Base-by-base conservation (phyloP, 2,329 filamentous ascomycete species). In the Botrytis cinerea region DNA sequence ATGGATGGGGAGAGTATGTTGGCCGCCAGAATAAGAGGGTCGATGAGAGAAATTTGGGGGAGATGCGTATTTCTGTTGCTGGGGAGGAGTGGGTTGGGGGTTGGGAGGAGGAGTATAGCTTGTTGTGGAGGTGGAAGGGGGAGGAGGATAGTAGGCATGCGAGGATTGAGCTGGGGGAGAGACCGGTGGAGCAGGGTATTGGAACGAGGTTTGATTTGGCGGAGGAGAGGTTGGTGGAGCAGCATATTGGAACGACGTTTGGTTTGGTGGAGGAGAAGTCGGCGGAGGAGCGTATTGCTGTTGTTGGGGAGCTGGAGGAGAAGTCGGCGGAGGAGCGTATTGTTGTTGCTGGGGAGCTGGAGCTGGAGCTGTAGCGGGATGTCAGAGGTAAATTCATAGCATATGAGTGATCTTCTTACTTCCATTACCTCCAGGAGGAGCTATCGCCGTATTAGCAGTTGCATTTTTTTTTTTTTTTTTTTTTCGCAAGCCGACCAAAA, bases 141-240 rank as follows among this genome's bases (percentile, higher is more conserved):
- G 81, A 45, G 81, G 81, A 46, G 81, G 80, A 59, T 81, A 82
- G 72, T 76, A 80, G 61, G 69, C 62, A n/a, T 78, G 76, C 40
- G 72, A 70, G 16, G 78, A 75, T 69, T 80, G 80, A 20, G 74
- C 77, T 73, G 78, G 79, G 57, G 80, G 77, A 18, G 79, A 79
- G 7, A 77, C 77, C 22, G 79, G 70, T 5, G 78, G 81, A 40
- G 81, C 80, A 64, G 81, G 81, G 72, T 77, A 80, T 64, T 72
- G 62, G 32, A 78, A 76, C 32, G 73, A 72, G 25, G 77, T 78
- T 66, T 80, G 79, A 16, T 74, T 78, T 74, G 79, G 79, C 45
- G 79, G 79, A 61, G 80, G 77, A 18, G 79, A 79, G 7, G 77
- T 78, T 40, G 80, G 78, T 64, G 79, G 79, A 74, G 78, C 80